phyloP scores from a whole-genome alignment of 2,329 filamentous ascomycete species.

The Colletotrichum gloeosporioides region DNA sequence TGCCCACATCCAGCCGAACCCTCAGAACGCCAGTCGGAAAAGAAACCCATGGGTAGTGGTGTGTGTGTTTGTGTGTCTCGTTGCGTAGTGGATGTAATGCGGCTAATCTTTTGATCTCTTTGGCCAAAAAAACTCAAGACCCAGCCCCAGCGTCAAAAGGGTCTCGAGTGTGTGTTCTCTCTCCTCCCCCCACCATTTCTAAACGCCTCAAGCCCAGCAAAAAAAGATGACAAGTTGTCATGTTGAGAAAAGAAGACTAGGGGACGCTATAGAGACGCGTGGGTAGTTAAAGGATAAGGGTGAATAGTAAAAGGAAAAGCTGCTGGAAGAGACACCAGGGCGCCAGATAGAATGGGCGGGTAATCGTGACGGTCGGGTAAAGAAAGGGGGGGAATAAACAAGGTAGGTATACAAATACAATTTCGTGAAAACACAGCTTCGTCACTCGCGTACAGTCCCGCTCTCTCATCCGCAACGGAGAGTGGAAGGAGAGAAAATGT shows the following conservation, averaged over 20 bases:
- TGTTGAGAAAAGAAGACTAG: background rate
- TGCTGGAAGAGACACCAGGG: background rate
- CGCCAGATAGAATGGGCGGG: background rate
- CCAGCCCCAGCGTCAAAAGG: background rate
- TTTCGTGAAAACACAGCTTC: background rate
- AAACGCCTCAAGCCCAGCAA: background rate
- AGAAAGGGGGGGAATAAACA: background rate
- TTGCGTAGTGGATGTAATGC: background rate
- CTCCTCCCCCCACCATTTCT: background rate
- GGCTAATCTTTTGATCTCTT: background rate
- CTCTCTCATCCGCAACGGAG: background rate
- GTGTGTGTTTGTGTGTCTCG: background rate
- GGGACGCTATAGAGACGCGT: background rate
- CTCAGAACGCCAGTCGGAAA: background rate
- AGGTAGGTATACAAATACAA: constrained; percentile 14
- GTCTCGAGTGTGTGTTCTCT: background rate
- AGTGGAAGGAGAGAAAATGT: background rate
- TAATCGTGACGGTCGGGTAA: background rate
- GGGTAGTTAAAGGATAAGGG: constrained; percentile 8
- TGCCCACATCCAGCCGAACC: background rate
- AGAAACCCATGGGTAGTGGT: background rate
- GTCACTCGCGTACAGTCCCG: background rate
- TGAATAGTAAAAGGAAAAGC: background rate
- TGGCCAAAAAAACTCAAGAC: background rate
- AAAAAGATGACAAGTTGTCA: background rate